These are phyloP conservation scores for Talaromyces ruber DNA, from an alignment of 495 filamentous ascomycete species.

Conservation along the genomic window DNA sequence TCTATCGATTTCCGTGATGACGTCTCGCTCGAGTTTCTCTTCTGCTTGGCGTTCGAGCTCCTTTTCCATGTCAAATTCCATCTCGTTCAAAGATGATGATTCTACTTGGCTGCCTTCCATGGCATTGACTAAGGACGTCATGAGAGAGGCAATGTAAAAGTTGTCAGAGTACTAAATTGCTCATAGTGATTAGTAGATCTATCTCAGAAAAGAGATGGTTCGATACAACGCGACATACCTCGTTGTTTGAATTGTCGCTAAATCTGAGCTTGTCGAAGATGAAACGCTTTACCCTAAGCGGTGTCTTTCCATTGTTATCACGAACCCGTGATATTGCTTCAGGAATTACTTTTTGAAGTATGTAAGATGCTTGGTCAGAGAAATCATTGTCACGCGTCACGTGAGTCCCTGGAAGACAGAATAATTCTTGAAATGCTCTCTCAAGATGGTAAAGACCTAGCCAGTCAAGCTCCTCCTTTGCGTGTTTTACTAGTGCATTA, in stretches of 20 bases:
- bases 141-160: constrained; percentile 75
- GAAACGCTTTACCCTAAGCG: constrained; percentile 64
- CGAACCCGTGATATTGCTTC: constrained; percentile 70
- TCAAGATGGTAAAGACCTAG: constrained; percentile 78
- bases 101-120: constrained; percentile 48
- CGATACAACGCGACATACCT: constrained; percentile 26
- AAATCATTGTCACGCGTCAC: constrained; percentile 89
- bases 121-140: constrained; percentile 69
- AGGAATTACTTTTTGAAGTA: constrained; percentile 73
- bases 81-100: constrained; percentile 21
- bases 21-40: constrained; percentile 56
- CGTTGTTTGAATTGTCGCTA: constrained; percentile 88
- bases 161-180: constrained; percentile 64
- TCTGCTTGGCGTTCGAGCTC: constrained; percentile 48
- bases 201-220: neutral
- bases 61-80: constrained; percentile 38
- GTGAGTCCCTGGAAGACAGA: constrained; percentile 63
- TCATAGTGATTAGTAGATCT: constrained; percentile 7
- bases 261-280: constrained; percentile 80
- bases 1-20: constrained; percentile 78
- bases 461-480: constrained; percentile 59
- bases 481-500: constrained; percentile 63
- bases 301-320: constrained; percentile 67
- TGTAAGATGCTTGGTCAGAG: constrained; percentile 69
- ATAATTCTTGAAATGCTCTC: constrained; percentile 77